Evolutionary conservation across 352 stramenopile genomes (phyloP), one percentile per base, ranked within the genome.

Genomic region (Stramenopiles sp.): DNA sequence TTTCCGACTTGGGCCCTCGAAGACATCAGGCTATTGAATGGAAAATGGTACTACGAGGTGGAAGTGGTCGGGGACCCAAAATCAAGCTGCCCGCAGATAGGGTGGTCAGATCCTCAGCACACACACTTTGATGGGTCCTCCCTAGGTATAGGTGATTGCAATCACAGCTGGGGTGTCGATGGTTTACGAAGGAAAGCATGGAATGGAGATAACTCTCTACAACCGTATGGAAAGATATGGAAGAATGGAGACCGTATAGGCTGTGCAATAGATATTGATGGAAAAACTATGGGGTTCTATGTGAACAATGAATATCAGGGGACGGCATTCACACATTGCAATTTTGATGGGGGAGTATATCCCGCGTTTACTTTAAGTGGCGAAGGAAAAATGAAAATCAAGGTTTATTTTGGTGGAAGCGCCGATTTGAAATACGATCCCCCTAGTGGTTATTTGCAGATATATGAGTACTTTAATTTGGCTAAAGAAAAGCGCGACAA

Each of bases 221-320:
- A 4, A 6, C 31, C 53, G 1, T 71, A 71, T 6, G 53, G 53
- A 2, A 71, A 71, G 35, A 71, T 35, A 71, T 71, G 53, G 53
- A 33, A 71, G 35, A 6, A 71, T 71, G 53, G 53, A 2, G 53
- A 71, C 6, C 53, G 53, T 6, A 2, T 71, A 4, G 53, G 53
- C 6, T 71, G 33, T 6, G 53, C 53, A 6, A 6, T 71, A 6
- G 53, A 71, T 33, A 71, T 71, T 6, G 53, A 71, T 71, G 35
- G 35, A 2, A 71, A 71, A 71, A 71, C 6, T 6, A 71, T 71
- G 2, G 53, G 53, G 35, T 71, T 71, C 35, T 71, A 71, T 71
- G 53, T 71, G 6, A 71, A 71, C 6, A 71, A 71, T 71, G 53
- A 71, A 33, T 71, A 71, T 71, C 53, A 71, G 35, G 53, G 53